A percentile compares a stretch with the other conserved stretches of the same genome.
These are phyloP conservation scores for Penicillium sp. DNA, from an alignment of 2,329 filamentous ascomycete species.

Conservation along the genomic window DNA sequence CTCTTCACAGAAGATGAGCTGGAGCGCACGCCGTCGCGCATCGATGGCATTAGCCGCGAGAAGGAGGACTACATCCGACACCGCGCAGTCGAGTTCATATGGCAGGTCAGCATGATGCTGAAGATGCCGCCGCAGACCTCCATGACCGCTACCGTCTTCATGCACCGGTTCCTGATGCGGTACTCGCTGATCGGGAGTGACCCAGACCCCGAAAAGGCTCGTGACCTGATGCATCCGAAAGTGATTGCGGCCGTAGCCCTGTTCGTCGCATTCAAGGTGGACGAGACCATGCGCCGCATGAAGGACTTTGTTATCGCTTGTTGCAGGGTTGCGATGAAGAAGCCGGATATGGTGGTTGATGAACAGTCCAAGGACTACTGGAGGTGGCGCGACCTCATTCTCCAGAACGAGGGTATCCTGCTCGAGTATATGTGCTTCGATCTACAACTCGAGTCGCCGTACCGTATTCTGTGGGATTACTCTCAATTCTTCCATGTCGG, in stretches of 20 bases:
- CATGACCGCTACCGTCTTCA: conserved; percentile 87
- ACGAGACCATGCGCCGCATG: conserved; percentile 94
- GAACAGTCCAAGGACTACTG: conserved; percentile 98
- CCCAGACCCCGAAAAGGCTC: conserved; percentile 52
- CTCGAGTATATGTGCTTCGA: conserved; percentile 92
- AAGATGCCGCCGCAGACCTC: conserved; percentile 55
- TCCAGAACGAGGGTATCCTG: conserved; percentile 87
- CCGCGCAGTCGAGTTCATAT: conserved; percentile 95
- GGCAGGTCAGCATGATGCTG: conserved; percentile 67
- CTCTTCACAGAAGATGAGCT: conserved; percentile 81
- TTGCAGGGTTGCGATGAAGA: conserved; percentile 91
- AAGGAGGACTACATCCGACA: conserved; percentile 76
- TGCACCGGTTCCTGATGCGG: conserved; percentile 94
- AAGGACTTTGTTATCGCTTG: conserved; percentile 91
- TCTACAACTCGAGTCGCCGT: conserved; percentile 81
- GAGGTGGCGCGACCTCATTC: conserved; percentile 92
- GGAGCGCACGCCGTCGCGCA: conserved; percentile 72
- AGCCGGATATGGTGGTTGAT: conserved; percentile 81
- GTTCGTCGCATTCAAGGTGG: conserved; percentile 93
- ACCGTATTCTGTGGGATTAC: conserved; percentile 76
- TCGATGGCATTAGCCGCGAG: conserved; percentile 71
- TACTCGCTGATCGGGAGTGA: conserved; percentile 65
- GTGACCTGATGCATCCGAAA: conserved; percentile 75
- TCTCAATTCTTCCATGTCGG: conserved; percentile 68
- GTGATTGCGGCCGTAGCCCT: conserved; percentile 86